Conservation (phyloP, 179 eudicot species). For the Silene vulgaris region DNA sequence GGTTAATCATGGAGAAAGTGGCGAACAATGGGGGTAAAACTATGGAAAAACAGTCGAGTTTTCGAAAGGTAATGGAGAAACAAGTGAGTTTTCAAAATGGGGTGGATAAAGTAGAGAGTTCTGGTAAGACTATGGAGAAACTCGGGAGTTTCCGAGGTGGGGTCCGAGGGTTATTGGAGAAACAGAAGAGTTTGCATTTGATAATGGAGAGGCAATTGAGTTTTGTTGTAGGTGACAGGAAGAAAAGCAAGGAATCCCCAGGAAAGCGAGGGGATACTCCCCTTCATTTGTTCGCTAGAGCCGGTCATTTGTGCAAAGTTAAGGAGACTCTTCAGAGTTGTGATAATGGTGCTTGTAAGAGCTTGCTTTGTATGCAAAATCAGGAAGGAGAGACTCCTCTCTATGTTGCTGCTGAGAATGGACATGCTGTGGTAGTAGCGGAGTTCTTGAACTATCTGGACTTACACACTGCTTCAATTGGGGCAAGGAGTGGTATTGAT, state of each 20-base stretch:
- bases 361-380: conserved; percentile 58
- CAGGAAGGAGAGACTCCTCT: conserved; percentile 81
- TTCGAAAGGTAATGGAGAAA: conserved; percentile 27
- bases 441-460: conserved; percentile 78
- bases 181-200: conserved; percentile 64
- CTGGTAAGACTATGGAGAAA: conserved; percentile 34
- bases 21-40: conserved; percentile 15
- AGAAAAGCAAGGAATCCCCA: conserved; percentile 61
- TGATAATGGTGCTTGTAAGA: conserved; percentile 39
- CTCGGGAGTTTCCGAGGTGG: conserved; percentile 35
- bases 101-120: conserved; percentile 27
- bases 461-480: conserved; percentile 59
- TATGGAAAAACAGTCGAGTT: conserved; percentile 34
- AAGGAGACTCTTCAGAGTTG: conserved; percentile 48
- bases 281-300: conserved; percentile 72
- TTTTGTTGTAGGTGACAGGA: conserved; percentile 58
- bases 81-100: conserved; percentile 25
- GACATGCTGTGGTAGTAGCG: conserved; percentile 53
- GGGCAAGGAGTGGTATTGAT: conserved; percentile 77
- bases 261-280: conserved; percentile 82
- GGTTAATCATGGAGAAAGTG: conserved; percentile 29
- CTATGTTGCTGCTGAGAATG: conserved; percentile 79
- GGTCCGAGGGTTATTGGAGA: conserved; percentile 47
- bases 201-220: conserved; percentile 77
- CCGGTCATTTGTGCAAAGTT: conserved; percentile 59